phyloP scores from a whole-genome alignment of 2,329 filamentous ascomycete genomes.

The Beauveria varroae region DNA sequence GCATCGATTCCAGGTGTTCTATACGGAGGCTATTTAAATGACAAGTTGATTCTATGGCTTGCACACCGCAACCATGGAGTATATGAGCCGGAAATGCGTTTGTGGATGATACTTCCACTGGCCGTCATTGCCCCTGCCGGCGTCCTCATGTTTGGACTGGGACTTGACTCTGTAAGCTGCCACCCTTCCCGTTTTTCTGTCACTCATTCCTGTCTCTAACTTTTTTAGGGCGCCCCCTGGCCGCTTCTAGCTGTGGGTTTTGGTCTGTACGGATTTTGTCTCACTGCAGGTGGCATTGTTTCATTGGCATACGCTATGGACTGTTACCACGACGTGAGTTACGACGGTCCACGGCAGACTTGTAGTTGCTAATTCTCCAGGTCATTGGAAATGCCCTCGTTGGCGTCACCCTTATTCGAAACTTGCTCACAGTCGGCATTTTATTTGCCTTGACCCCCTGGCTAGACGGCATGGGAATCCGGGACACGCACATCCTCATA shows the following conservation, averaged over 20 bases:
- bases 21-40: constrained; percentile 30
- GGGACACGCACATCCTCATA: constrained; percentile 12
- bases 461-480: constrained; percentile 19
- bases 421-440: constrained; percentile 17
- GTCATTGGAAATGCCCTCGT: constrained; percentile 20
- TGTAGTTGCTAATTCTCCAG: constrained; percentile 9
- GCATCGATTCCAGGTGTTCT: constrained; percentile 29
- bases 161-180: constrained; percentile 22
- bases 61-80: constrained; percentile 29
- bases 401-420: constrained; percentile 18
- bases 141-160: constrained; percentile 29
- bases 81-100: constrained; percentile 36
- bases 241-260: constrained; percentile 28
- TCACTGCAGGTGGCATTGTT: constrained; percentile 27
- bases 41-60: constrained; percentile 28
- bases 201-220: neutral
- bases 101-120: constrained; percentile 23
- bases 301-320: constrained; percentile 28
- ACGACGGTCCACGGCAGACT: too few species aligned
- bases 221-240: constrained; percentile 29
- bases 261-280: constrained; percentile 28
- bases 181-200: neutral
- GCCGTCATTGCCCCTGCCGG: constrained; percentile 24
- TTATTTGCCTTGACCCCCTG: constrained; percentile 18
- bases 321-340: constrained; percentile 27